phyloP scores from a whole-genome alignment of 2,329 filamentous ascomycete species.

The Myriosclerotinia curreyana region DNA sequence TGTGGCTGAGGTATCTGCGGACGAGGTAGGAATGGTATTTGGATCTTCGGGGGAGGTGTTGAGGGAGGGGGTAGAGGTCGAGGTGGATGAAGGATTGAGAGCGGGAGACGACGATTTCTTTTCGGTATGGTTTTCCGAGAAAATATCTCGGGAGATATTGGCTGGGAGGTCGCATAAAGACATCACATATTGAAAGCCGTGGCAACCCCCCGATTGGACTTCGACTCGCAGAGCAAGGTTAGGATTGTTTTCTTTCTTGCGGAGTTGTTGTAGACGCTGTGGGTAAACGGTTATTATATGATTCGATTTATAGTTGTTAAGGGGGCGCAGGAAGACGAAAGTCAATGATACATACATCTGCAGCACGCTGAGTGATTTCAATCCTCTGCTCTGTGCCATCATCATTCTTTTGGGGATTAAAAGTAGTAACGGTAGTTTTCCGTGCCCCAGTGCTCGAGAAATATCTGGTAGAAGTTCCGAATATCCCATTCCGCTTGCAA shows the following conservation, averaged over 20 bases:
- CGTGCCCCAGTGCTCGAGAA: constrained; percentile 29
- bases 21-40: constrained; percentile 24
- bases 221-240: constrained; percentile 84
- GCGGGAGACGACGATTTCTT: constrained; percentile 28
- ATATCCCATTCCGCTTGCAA: background rate
- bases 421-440: constrained; percentile 40
- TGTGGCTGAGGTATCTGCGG: background rate
- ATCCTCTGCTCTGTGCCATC: constrained; percentile 81
- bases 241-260: constrained; percentile 64
- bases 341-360: constrained; percentile 55
- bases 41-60: constrained; percentile 28
- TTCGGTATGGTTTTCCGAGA: background rate
- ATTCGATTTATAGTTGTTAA: background rate
- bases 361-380: constrained; percentile 79
- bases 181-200: constrained; percentile 98
- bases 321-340: background rate
- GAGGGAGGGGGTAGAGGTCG: constrained; percentile 22
- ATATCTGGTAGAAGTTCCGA: background rate
- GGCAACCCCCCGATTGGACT: constrained; percentile 91
- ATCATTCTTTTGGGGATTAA: constrained; percentile 76
- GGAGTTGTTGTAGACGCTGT: constrained; percentile 49
- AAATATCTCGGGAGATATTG: constrained; percentile 25
- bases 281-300: background rate
- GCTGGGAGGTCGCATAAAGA: constrained; percentile 65
- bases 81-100: constrained; percentile 17